Percentiles rank a stretch among this genome's conserved stretches.
Conservation (phyloP, 1,284 basidiomycete genomes). For the Lentinula novae-zelandiae region DNA sequence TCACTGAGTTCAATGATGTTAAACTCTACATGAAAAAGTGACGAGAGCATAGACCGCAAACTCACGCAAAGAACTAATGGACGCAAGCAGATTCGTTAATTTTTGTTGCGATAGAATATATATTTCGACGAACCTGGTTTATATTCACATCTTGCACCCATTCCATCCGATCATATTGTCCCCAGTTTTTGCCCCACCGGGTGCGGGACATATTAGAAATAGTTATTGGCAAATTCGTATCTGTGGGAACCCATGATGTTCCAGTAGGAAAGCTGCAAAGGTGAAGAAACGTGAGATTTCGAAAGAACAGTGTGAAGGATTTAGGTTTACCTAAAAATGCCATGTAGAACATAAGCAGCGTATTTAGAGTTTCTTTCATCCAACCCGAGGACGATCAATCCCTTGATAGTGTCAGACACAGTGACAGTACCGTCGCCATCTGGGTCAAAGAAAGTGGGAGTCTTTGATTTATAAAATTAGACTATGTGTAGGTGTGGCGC, state of each 20-base stretch:
- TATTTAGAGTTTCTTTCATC: slow-evolving; percentile 19
- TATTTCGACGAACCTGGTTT: slow-evolving; percentile 10
- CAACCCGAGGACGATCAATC: slow-evolving; percentile 23
- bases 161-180: slow-evolving; percentile 22
- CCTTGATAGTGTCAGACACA: slow-evolving; percentile 22
- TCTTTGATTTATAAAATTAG: slow-evolving; percentile 9
- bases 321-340: slow-evolving; percentile 20
- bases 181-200: slow-evolving; percentile 27
- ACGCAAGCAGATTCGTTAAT: background rate
- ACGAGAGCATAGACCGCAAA: background rate
- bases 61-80: slow-evolving; percentile 16
- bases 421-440: slow-evolving; percentile 24
- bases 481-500: background rate
- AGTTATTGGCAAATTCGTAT: slow-evolving; percentile 21
- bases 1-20: background rate
- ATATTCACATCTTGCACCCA: slow-evolving; percentile 24
- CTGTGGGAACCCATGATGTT: slow-evolving; percentile 21
- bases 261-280: slow-evolving; percentile 21
- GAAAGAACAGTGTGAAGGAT: background rate
- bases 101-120: background rate
- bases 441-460: slow-evolving; percentile 26
- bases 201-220: slow-evolving; percentile 21
- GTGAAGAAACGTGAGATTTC: background rate
- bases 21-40: too few species aligned
- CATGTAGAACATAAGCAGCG: slow-evolving; percentile 24